phyloP scores from a whole-genome alignment of 2,329 filamentous ascomycete species.

The Colletotrichum coccodes region DNA sequence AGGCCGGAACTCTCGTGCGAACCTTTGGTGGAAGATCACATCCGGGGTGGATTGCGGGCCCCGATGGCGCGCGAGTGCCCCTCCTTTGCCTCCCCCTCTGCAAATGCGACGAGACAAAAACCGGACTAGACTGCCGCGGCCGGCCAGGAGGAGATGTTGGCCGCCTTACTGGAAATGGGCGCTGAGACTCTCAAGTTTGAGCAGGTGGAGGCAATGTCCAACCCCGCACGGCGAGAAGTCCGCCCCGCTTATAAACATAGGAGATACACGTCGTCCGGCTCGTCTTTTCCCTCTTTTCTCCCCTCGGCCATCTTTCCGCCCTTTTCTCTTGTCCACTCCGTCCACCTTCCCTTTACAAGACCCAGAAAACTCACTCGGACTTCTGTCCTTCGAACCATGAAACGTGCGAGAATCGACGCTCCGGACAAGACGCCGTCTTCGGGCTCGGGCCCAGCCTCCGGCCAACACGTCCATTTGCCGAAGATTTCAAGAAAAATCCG shows the following conservation, averaged over 20 bases:
- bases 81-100: background rate
- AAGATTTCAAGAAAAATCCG: slow-evolving; percentile 46
- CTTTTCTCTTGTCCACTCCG: slow-evolving; percentile 22
- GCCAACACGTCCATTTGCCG: slow-evolving; percentile 31
- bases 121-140: background rate
- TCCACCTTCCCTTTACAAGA: slow-evolving; percentile 16
- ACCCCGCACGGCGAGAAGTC: slow-evolving; percentile 33
- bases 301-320: slow-evolving; percentile 31
- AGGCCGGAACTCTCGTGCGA: background rate
- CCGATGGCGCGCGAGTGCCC: no score
- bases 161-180: background rate
- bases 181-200: background rate
- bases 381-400: slow-evolving; percentile 28
- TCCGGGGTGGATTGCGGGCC: slow-evolving; percentile 13
- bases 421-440: slow-evolving; percentile 32
- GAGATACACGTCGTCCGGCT: slow-evolving; percentile 8
- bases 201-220: slow-evolving; percentile 11
- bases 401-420: slow-evolving; percentile 29
- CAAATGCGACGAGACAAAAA: slow-evolving; percentile 4
- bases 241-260: slow-evolving; percentile 34
- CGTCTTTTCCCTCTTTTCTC: slow-evolving; percentile 26
- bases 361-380: slow-evolving; percentile 27
- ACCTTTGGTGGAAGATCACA: slow-evolving; percentile 7
- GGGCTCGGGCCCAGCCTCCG: slow-evolving; percentile 4
- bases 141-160: background rate